Percentiles rank a stretch among this genome's conserved stretches.
Evolutionary conservation across 345 rosid species (phyloP).

Genomic region (Raphanus raphanistrum): DNA sequence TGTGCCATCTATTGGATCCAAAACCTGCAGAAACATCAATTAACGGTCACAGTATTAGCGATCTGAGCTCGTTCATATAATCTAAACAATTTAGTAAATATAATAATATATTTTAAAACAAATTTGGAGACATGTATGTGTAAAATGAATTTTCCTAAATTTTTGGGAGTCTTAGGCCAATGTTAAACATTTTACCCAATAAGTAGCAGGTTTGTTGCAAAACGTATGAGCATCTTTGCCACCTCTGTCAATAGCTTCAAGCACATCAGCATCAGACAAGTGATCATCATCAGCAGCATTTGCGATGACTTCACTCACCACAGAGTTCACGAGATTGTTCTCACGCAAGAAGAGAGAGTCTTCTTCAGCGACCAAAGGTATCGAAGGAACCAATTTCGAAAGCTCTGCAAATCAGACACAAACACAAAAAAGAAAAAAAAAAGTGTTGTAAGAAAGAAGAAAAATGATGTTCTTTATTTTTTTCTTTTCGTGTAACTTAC

Average conservation of each 20-base stretch:
- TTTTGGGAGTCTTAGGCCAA: too few relatives aligned
- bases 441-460: neutral
- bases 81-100: too few relatives aligned
- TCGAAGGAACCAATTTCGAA: constrained; percentile 66
- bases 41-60: neutral
- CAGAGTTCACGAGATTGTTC: constrained; percentile 65
- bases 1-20: constrained; percentile 94
- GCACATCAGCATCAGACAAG: constrained; percentile 58
- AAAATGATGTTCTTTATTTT: too few relatives aligned
- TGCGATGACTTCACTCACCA: constrained; percentile 55
- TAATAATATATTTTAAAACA: too few relatives aligned
- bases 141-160: too few relatives aligned
- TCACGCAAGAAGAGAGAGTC: constrained; percentile 69
- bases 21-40: constrained; percentile 51
- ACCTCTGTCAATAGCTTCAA: constrained; percentile 88
- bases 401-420: constrained; percentile 51
- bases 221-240: constrained; percentile 56
- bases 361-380: constrained; percentile 95
- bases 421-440: neutral
- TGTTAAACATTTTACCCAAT: constrained; percentile 53
- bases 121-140: too few relatives aligned
- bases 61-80: neutral
- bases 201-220: constrained; percentile 71
- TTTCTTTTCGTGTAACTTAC: constrained; percentile 35
- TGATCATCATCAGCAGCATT: constrained; percentile 38